Base-by-base conservation (phyloP, 208 protist genomes). In the Crithidia bombi region DNA sequence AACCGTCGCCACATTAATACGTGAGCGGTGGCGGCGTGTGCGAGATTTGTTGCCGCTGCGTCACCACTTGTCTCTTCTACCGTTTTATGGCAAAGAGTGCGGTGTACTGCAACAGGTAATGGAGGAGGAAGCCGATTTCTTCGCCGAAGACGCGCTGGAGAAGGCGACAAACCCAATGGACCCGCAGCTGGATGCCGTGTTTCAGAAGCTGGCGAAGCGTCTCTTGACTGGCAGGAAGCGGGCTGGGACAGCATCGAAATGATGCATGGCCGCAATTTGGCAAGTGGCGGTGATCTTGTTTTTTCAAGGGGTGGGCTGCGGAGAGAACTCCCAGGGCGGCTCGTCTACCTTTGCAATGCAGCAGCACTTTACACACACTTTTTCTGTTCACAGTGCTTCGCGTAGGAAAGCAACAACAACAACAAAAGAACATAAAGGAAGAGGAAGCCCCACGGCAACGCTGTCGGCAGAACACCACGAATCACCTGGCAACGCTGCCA, bases 61-160 rank as follows among this genome's bases (percentile, higher is more conserved):
- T 19, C 74, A 91, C 64, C 9, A 35, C 12, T 59, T 95, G 6
- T 54, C 83, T 5, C 63, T 93, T 23, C 69, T 75, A 32, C 46
- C 64, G 2, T 85, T 69, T 50, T 95, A 92, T 64, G 82, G 82
- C 15, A 85, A 75, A 17, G 87, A 95, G 73, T 90, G 79, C 61
- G 81, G 83, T 12, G 76, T 36, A 0, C 59, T 95, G 43, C 79
- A 90, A 65, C 83, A 92, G 69, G 65, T 83, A 4, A 93, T 95
- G 90, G 87, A 92, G 10, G 86, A 91, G 65, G 90, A 95, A 67
- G 87, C 85, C 3, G 19, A 76, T 23, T 77, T 95, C 21, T 95
- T 93, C 33, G 63, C 72, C 5, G 49, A 83, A 5, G 68, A 67
- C 6, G 66, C 56, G 21, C 28, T 87, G 32, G 68, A 52, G 2